Evolutionary conservation across 2,329 filamentous ascomycete species (phyloP), one percentile per base, ranked within the genome.

Genomic region (Exophiala sp.): DNA sequence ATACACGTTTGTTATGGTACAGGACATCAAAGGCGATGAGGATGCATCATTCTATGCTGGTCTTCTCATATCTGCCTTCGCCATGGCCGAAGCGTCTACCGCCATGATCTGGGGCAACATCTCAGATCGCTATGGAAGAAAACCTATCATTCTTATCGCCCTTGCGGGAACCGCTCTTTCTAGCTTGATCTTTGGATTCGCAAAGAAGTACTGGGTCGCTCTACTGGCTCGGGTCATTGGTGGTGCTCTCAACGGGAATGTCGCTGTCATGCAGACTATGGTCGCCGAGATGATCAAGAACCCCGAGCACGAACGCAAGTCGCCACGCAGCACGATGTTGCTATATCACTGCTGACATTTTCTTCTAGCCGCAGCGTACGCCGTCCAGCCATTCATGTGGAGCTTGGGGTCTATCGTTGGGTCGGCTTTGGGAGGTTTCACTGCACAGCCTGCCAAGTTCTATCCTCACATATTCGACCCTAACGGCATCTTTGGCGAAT

Each of bases 261-360:
- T 88, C 2, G 86, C 85, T 0, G 85, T 89, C 4, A 85, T 89
- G 83, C 75, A 86, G 57, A 88, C 85, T 5, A 85, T 88, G 79
- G 86, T 88, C 41, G 80, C 81, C 1, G 87, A 89, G 68, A 85
- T 87, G 39, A 81, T 89, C 29, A 76, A 78, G 47, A 86, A 88
- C 68, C 73, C 73, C 1, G 70, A 73, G 42, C 72, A 75, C 52
- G 73, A 75, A 52, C 72, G 68, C 68, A 59, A 48, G 66, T 57
- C 43, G 29, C 34, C 33, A 44, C 16, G 12, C 14, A 24, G 21
- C 20, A 40, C 2, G 16, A 14, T 18, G n/a, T 2, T 32, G 46
- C 10, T 7, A 16, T 14, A 12, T 11, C n/a, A 21, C 18, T n/a
- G 34, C 46, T 57, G 12, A 53, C 16, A 29, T 29, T 20, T 38